These are phyloP conservation scores for Dictyostelium brefeldianum DNA, from an alignment of 78 protist genomes.

Conservation along the genomic window DNA sequence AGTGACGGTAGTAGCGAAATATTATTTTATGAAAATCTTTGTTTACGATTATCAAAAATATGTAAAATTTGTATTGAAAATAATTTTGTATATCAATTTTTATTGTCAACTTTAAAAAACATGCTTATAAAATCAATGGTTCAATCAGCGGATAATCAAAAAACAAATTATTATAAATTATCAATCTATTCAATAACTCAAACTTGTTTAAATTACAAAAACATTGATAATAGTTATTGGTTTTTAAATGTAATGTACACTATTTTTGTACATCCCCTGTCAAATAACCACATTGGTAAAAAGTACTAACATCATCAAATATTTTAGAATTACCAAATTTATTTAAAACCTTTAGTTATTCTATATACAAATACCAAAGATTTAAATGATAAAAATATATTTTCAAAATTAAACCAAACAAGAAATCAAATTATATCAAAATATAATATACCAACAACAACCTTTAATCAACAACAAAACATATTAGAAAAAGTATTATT, in stretches of 20 bases:
- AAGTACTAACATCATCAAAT: no score
- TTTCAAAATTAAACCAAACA: background rate
- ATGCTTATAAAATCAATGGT: background rate
- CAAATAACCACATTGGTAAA: no score
- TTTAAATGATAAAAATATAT: background rate
- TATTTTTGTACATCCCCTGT: no score
- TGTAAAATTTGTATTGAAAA: slow-evolving; percentile 6
- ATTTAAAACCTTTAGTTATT: background rate
- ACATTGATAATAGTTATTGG: background rate
- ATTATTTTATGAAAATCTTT: background rate
- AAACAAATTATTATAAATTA: background rate
- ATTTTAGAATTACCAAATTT: background rate
- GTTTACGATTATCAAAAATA: background rate
- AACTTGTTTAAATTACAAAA: background rate
- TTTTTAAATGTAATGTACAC: slow-evolving; percentile 4
- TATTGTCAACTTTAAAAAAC: background rate
- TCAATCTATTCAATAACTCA: background rate
- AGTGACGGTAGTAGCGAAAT: background rate
- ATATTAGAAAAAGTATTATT: background rate
- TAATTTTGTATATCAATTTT: background rate
- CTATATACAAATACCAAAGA: background rate
- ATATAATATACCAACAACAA: background rate
- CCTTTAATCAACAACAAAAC: background rate
- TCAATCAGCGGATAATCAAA: no score
- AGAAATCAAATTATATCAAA: background rate